Evolutionary conservation across 73 alveolate species (phyloP).

Genomic region (Tetrahymena borealis): DNA sequence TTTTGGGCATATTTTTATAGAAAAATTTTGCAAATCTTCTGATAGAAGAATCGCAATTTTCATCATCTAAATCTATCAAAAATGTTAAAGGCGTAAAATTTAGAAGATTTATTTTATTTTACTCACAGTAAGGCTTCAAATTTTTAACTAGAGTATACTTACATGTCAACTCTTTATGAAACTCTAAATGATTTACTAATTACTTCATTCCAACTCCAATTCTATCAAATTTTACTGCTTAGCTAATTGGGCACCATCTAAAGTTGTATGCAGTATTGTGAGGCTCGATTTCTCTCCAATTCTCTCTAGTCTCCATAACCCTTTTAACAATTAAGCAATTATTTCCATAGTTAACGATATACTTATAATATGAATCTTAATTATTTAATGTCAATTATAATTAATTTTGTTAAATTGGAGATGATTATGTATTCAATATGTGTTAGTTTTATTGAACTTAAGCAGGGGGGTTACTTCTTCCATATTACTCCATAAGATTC

Average conservation of each 20-base stretch:
- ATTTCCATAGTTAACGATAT: neutral
- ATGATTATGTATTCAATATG: neutral
- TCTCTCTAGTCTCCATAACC: neutral
- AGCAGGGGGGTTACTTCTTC: neutral
- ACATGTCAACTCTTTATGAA: neutral
- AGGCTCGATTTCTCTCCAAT: neutral
- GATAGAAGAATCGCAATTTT: slow-evolving; percentile 27
- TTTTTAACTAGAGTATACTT: neutral
- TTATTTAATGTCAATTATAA: neutral
- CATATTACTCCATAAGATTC: neutral
- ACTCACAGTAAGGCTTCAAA: neutral
- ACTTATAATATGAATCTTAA: neutral
- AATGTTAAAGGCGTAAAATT: slow-evolving; percentile 39
- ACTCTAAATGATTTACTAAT: neutral
- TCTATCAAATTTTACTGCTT: neutral
- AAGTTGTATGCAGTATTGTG: neutral
- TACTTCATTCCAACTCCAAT: neutral
- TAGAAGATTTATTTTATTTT: slow-evolving; percentile 27
- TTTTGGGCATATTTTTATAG: slow-evolving; percentile 26
- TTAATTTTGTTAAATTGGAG: neutral
- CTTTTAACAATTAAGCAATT: neutral
- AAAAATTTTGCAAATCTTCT: slow-evolving; percentile 24
- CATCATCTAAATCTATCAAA: slow-evolving; percentile 42
- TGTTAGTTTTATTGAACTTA: neutral
- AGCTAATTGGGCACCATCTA: neutral